Evolutionary conservation across 306 rosid genomes (phyloP).

Genomic region (Sechiopsis laciniata): DNA sequence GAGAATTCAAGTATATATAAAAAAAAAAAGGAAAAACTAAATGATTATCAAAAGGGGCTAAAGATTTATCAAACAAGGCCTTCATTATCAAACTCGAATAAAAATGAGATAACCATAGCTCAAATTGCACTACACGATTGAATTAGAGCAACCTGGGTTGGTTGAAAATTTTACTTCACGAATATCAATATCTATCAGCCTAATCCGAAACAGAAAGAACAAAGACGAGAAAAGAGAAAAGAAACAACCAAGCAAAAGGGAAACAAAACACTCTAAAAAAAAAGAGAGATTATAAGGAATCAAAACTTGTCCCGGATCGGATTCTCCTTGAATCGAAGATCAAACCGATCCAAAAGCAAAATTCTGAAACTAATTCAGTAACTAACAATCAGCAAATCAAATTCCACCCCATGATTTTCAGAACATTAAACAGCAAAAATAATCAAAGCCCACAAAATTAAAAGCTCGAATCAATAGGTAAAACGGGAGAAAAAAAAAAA

Average conservation of each 20-base stretch:
- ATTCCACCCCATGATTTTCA: too few species aligned
- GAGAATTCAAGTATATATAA: too few species aligned
- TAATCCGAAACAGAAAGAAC: slow-evolving; percentile 7
- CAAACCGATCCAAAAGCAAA: slow-evolving; percentile 3
- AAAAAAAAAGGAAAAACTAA: too few species aligned
- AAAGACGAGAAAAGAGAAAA: too few species aligned
- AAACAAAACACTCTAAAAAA: not conserved
- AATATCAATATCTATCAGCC: not conserved
- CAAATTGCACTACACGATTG: not conserved
- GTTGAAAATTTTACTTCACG: not conserved
- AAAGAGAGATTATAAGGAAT: not conserved
- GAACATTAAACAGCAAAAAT: not conserved
- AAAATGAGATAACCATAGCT: too few species aligned
- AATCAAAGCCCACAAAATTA: not conserved
- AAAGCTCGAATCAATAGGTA: not conserved
- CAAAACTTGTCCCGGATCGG: not conserved
- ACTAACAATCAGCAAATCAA: not conserved
- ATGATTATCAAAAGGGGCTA: too few species aligned
- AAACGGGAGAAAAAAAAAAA: not conserved
- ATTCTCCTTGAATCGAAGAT: not conserved
- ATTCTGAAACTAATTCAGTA: not conserved
- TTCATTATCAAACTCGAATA: too few species aligned
- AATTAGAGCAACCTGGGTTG: not conserved
- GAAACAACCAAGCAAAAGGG: not conserved
- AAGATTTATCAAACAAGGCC: too few species aligned